Conservation (phyloP, 2,329 filamentous ascomycete genomes). For the Purpureocillium lavendulum region DNA sequence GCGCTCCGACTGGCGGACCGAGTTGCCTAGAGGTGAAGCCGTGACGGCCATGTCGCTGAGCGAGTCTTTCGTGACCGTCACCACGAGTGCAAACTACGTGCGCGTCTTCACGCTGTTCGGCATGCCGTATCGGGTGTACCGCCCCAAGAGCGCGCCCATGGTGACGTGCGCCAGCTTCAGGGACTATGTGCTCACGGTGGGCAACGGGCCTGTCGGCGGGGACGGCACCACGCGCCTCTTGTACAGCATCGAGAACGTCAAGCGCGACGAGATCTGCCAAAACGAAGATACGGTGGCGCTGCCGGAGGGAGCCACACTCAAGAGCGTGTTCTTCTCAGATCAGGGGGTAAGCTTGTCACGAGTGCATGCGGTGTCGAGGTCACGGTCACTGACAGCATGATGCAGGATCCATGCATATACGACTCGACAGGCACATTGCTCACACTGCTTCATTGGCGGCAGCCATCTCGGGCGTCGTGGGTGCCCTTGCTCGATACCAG, state of each 20-base stretch:
- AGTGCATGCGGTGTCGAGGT: no score
- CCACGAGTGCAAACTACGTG: constrained; percentile 80
- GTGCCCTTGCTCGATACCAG: constrained; percentile 87
- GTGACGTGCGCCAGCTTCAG: constrained; percentile 92
- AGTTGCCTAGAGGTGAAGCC: constrained; percentile 79
- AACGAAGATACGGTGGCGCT: constrained; percentile 88
- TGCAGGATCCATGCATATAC: constrained; percentile 87
- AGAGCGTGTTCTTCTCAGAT: constrained; percentile 86
- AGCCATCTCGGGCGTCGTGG: constrained; percentile 78
- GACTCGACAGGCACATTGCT: constrained; percentile 85
- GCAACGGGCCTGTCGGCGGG: constrained; percentile 77
- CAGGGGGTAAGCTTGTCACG: constrained; percentile 55
- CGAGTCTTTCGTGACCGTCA: constrained; percentile 83
- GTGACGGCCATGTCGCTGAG: constrained; percentile 85
- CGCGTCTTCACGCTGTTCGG: constrained; percentile 91
- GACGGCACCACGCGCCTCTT: constrained; percentile 71
- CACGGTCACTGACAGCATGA: constrained; percentile 1
- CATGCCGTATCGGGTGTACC: constrained; percentile 78
- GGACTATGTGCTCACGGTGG: constrained; percentile 93
- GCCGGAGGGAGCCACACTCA: constrained; percentile 62
- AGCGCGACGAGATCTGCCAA: constrained; percentile 88
- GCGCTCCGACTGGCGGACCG: constrained; percentile 80
- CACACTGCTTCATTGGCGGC: constrained; percentile 85
- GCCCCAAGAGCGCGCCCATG: constrained; percentile 82
- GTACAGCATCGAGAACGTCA: constrained; percentile 93